Evolutionary conservation across 495 filamentous ascomycete genomes (phyloP).

Genomic region (Acidiella bohemica): DNA sequence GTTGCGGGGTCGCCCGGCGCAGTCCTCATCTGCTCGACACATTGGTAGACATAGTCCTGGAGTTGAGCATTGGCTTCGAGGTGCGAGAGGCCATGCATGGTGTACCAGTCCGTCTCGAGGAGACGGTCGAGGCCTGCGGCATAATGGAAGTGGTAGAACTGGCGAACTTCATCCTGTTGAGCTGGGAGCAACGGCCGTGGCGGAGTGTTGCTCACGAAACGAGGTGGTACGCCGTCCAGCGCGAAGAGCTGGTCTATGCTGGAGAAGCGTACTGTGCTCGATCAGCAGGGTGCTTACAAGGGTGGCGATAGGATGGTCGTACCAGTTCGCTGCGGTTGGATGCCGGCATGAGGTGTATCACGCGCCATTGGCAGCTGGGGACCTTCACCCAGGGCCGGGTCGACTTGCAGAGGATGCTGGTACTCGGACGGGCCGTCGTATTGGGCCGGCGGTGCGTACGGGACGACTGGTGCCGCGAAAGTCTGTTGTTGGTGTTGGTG

Average conservation of each 20-base stretch:
- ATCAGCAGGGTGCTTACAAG: neutral
- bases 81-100: conserved; percentile 36
- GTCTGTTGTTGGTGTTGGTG: neutral
- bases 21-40: conserved; percentile 46
- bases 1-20: conserved; percentile 25
- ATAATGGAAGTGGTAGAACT: conserved; percentile 64
- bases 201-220: conserved; percentile 29
- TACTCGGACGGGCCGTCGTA: conserved; percentile 36
- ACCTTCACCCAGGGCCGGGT: conserved; percentile 42
- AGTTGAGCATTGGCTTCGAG: conserved; percentile 36
- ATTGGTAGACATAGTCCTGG: conserved; percentile 14
- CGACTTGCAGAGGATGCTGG: conserved; percentile 56
- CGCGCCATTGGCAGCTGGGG: conserved; percentile 23
- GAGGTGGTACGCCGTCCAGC: conserved; percentile 48
- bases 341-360: conserved; percentile 11
- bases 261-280: conserved; percentile 49
- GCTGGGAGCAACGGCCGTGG: conserved; percentile 42
- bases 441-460: neutral
- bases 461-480: too few species aligned
- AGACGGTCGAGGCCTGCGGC: conserved; percentile 62
- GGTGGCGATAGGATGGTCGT: neutral
- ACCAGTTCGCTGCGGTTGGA: conserved; percentile 9
- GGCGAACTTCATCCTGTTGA: conserved; percentile 53
- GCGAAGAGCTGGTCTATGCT: conserved; percentile 65
- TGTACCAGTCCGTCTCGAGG: conserved; percentile 77